phyloP scores from a whole-genome alignment of 192 early-diverging fungal species.

The Mortierella claussenii region DNA sequence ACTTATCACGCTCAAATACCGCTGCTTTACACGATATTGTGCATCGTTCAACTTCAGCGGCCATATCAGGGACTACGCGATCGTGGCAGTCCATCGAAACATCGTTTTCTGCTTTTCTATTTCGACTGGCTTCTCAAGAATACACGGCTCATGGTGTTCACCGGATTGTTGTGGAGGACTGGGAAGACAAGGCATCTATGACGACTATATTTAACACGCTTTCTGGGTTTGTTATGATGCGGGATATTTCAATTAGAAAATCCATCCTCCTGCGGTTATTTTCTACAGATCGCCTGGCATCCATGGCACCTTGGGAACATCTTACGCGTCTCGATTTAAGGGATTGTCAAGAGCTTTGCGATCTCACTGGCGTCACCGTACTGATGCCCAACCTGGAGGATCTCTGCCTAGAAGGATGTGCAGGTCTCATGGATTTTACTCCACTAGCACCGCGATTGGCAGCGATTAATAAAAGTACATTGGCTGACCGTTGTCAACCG shows the following conservation, averaged over 20 bases:
- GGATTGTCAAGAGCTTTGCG: conserved; percentile 16
- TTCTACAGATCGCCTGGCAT: neutral
- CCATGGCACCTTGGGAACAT: neutral
- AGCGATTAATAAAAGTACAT: neutral
- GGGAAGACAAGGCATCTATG: conserved; percentile 5
- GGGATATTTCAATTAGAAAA: neutral
- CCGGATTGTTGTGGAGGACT: conserved; percentile 4
- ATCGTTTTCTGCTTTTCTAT: conserved; percentile 17
- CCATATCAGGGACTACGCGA: too few relatives aligned
- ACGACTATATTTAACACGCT: neutral
- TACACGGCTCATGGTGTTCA: conserved; percentile 4
- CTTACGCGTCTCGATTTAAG: conserved; percentile 18
- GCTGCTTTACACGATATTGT: too few relatives aligned
- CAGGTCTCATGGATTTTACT: conserved; percentile 4
- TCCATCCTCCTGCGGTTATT: neutral
- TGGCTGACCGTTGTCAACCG: neutral
- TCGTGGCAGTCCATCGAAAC: conserved; percentile 8
- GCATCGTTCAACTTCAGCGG: too few relatives aligned
- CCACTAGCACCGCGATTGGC: neutral
- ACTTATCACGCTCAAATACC: too few relatives aligned
- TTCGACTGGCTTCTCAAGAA: neutral
- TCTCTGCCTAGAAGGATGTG: conserved; percentile 17
- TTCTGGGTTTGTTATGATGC: neutral
- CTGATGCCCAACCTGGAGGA: conserved; percentile 13
- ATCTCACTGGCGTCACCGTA: conserved; percentile 5